Evolutionary conservation across 2,329 filamentous ascomycete genomes (phyloP).

Genomic region (Cladophialophora exuberans): DNA sequence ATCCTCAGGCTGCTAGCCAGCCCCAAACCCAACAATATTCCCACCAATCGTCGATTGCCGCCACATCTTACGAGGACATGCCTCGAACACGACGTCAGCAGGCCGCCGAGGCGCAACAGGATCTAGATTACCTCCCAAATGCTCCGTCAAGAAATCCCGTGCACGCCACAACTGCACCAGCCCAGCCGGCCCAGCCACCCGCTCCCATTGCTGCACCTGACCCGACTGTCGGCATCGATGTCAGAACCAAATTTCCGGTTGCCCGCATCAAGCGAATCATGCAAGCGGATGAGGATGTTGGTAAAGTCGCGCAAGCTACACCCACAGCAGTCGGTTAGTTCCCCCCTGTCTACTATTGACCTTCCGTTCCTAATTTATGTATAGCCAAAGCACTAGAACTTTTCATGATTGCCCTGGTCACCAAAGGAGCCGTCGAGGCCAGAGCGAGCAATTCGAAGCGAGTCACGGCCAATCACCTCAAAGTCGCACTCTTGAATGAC

Average conservation of each 20-base stretch:
- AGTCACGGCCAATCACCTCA: constrained; percentile 87
- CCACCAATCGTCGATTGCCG: neutral
- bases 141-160: constrained; percentile 7
- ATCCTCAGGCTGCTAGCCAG: constrained; percentile 29
- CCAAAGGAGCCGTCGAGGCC: constrained; percentile 83
- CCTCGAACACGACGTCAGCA: constrained; percentile 45
- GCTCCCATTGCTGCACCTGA: constrained; percentile 18
- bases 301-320: constrained; percentile 96
- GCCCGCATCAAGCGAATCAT: constrained; percentile 98
- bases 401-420: constrained; percentile 95
- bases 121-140: constrained; percentile 28
- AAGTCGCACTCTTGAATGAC: constrained; percentile 83
- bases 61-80: constrained; percentile 42
- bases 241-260: constrained; percentile 95
- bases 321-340: constrained; percentile 82
- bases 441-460: constrained; percentile 73
- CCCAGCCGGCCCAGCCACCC: constrained; percentile 14
- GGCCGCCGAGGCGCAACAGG: constrained; percentile 34
- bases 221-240: constrained; percentile 64
- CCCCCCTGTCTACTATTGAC: constrained; percentile 20
- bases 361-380: constrained; percentile 23
- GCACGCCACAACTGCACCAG: constrained; percentile 14
- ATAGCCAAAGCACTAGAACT: constrained; percentile 89
- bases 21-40: constrained; percentile 6
- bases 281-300: constrained; percentile 98